phyloP scores from a whole-genome alignment of 148 eudicot genomes.

The Spergularia bocconei region DNA sequence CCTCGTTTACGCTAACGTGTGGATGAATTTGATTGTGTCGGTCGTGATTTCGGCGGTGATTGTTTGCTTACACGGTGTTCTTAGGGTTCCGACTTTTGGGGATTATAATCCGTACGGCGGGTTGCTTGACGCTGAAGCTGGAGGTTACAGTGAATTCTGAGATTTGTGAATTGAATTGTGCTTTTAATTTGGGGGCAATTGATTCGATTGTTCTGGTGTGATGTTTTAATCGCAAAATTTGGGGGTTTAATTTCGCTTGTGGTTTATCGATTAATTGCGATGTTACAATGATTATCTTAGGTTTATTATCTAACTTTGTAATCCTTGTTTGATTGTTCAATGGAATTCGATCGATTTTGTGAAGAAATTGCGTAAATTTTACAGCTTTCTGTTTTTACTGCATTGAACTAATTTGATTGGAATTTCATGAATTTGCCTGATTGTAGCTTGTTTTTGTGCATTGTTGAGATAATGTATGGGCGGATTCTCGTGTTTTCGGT shows the following conservation, averaged over 20 bases:
- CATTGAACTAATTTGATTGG: not conserved
- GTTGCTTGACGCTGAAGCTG: conserved; percentile 42
- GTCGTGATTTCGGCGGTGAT: not conserved
- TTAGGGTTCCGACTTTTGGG: conserved; percentile 47
- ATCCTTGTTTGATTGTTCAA: not conserved
- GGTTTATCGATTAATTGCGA: not conserved
- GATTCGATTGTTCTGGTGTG: conserved; percentile 1
- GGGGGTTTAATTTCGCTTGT: too few species aligned
- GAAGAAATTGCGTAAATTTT: not conserved
- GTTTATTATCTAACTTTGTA: not conserved
- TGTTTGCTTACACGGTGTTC: conserved; percentile 17
- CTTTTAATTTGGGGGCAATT: too few species aligned
- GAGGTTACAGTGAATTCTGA: conserved; percentile 42
- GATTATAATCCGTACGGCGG: conserved; percentile 51
- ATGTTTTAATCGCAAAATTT: not conserved
- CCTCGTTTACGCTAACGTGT: conserved; percentile 13
- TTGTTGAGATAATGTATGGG: not conserved
- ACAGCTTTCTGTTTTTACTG: not conserved
- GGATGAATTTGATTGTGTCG: conserved; percentile 15
- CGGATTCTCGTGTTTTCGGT: too few species aligned
- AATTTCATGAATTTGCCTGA: not conserved
- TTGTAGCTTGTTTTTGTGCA: not conserved
- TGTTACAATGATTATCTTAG: too few species aligned
- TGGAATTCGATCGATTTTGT: not conserved
- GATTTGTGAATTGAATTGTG: not conserved